These are phyloP conservation scores for Fusarium sp. DNA, from an alignment of 2,329 filamentous ascomycete genomes.

Conservation along the genomic window DNA sequence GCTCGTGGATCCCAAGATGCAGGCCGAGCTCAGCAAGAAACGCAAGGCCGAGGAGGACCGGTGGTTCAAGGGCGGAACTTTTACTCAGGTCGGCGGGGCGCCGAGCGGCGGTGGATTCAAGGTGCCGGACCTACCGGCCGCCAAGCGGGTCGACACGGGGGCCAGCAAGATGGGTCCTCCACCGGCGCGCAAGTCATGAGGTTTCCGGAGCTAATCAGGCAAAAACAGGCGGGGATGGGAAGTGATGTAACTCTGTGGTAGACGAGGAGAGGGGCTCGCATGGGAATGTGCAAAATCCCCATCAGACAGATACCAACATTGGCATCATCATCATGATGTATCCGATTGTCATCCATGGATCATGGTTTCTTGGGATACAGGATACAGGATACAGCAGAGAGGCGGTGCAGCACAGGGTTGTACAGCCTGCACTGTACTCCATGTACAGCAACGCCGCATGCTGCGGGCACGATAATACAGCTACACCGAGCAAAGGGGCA, in stretches of 20 bases:
- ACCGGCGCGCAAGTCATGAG: slow-evolving; percentile 37
- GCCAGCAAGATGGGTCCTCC: slow-evolving; percentile 51
- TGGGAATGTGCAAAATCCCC: slow-evolving; percentile 24
- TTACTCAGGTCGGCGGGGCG: slow-evolving; percentile 79
- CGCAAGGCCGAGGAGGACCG: slow-evolving; percentile 93
- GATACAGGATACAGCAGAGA: not conserved
- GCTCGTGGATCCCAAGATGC: slow-evolving; percentile 91
- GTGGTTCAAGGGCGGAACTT: slow-evolving; percentile 98
- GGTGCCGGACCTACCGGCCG: slow-evolving; percentile 78
- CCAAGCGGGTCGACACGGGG: slow-evolving; percentile 71
- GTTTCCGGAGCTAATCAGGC: not conserved
- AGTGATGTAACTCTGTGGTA: not conserved
- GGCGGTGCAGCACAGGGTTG: not conserved
- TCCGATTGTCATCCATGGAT: slow-evolving; percentile 9
- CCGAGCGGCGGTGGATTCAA: slow-evolving; percentile 77
- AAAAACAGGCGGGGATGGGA: not conserved
- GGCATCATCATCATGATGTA: slow-evolving; percentile 30
- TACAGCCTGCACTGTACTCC: not conserved
- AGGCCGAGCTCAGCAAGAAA: slow-evolving; percentile 89
- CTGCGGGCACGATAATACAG: not conserved
- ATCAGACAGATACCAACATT: slow-evolving; percentile 30
- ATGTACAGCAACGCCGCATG: not conserved
- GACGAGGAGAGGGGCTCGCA: not conserved
- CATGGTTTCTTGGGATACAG: slow-evolving; percentile 8
- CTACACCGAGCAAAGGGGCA: slow-evolving; percentile 8